Conservation (phyloP, 495 filamentous ascomycete genomes). For the Aspergillus panamensis region DNA sequence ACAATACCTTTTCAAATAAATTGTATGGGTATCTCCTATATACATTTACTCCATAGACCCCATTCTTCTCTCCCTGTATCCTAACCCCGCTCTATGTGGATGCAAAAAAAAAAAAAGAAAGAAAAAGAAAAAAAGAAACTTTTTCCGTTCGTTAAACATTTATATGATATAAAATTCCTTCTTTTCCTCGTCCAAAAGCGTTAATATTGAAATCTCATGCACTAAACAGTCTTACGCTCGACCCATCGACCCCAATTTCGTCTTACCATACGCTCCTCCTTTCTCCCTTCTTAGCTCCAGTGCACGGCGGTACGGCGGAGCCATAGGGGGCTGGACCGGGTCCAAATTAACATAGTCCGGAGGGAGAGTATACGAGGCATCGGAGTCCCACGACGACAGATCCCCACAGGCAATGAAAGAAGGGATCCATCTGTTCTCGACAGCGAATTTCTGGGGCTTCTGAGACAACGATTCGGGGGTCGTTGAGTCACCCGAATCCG, state of each 20-base stretch:
- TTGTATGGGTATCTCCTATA: constrained; percentile 23
- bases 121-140: background rate
- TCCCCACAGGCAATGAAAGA: constrained; percentile 96
- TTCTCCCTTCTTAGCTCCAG: constrained; percentile 75
- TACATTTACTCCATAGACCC: constrained; percentile 8
- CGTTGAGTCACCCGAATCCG: constrained; percentile 21
- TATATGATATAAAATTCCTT: background rate
- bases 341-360: constrained; percentile 74
- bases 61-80: background rate
- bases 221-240: constrained; percentile 22
- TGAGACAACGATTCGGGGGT: constrained; percentile 24
- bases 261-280: constrained; percentile 82
- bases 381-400: constrained; percentile 88
- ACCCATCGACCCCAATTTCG: constrained; percentile 42
- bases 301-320: constrained; percentile 88
- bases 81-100: background rate
- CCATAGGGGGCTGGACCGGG: constrained; percentile 93
- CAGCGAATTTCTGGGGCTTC: constrained; percentile 32
- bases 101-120: background rate
- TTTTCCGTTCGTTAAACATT: background rate
- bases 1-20: background rate
- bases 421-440: constrained; percentile 71
- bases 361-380: constrained; percentile 87
- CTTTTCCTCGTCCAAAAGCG: background rate
- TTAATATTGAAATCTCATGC: background rate